Percentiles rank a stretch among this genome's conserved stretches.
These are phyloP conservation scores for Symmetrospora coprosmae DNA, from an alignment of 768 basidiomycete species.

Conservation along the genomic window DNA sequence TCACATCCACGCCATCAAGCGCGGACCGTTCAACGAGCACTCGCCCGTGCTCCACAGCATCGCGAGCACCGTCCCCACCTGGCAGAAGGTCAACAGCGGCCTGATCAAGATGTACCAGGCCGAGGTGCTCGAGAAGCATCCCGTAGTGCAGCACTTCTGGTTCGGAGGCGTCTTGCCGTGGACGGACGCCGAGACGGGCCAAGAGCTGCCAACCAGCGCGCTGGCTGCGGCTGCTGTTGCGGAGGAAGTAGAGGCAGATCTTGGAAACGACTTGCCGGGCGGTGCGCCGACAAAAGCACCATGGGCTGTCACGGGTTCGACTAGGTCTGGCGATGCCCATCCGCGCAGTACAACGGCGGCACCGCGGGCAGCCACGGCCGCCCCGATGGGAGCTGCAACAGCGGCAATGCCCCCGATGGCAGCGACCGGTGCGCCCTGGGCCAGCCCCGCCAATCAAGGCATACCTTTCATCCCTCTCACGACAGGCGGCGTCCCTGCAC, in stretches of 20 bases:
- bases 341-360: no score
- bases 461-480: no score
- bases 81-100: constrained; percentile 79
- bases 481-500: no score
- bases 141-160: constrained; percentile 89
- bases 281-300: constrained; percentile 15
- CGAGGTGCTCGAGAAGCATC: constrained; percentile 81
- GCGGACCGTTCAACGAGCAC: constrained; percentile 80
- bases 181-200: not conserved
- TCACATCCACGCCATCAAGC: constrained; percentile 64
- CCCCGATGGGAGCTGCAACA: no score
- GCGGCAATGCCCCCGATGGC: constrained; percentile 9
- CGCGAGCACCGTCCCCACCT: constrained; percentile 71
- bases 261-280: no score
- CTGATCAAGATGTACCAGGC: constrained; percentile 94
- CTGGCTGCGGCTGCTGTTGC: no score
- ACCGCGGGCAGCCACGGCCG: no score
- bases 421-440: constrained; percentile 12
- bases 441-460: not conserved
- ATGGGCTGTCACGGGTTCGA: not conserved
- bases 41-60: constrained; percentile 79
- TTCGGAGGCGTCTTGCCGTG: constrained; percentile 56
- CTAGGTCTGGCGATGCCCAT: no score
- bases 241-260: no score
- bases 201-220: not conserved